Conservation (phyloP, 2,329 filamentous ascomycete species). For the Aspergillus glaucus region DNA sequence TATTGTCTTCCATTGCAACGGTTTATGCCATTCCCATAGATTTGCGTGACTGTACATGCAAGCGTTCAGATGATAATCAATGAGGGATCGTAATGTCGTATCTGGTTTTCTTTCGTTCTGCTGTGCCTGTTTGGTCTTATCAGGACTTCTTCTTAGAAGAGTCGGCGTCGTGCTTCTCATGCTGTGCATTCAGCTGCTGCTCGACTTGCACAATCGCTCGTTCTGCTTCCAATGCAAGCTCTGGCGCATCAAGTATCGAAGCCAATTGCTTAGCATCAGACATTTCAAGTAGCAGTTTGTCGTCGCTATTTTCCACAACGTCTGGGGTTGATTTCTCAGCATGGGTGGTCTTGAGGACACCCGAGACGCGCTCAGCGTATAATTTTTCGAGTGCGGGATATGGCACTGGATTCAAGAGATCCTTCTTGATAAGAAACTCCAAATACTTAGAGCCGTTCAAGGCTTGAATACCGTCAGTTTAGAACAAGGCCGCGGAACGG, state of each 20-base stretch:
- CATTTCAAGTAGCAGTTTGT: constrained; percentile 40
- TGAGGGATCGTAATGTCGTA: too few relatives aligned
- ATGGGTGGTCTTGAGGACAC: constrained; percentile 22
- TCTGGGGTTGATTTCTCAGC: constrained; percentile 23
- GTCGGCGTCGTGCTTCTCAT: constrained; percentile 12
- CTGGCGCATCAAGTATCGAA: constrained; percentile 59
- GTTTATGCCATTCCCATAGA: too few relatives aligned
- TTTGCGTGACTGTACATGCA: too few relatives aligned
- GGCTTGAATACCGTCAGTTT: constrained; percentile 43
- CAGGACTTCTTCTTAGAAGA: constrained; percentile 18
- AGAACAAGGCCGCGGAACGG: constrained; percentile 1
- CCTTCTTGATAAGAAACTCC: constrained; percentile 70
- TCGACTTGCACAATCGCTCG: constrained; percentile 68
- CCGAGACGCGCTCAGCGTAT: constrained; percentile 50
- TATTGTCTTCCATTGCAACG: too few relatives aligned
- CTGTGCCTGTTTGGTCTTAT: not conserved
- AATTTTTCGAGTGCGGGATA: constrained; percentile 66
- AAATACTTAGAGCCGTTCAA: constrained; percentile 78
- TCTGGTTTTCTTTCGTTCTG: not conserved
- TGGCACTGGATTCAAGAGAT: constrained; percentile 60
- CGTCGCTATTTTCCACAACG: constrained; percentile 36
- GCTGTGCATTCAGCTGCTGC: constrained; percentile 26
- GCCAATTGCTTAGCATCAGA: constrained; percentile 54
- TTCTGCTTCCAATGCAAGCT: constrained; percentile 66
- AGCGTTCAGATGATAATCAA: too few relatives aligned